Evolutionary conservation across 768 basidiomycete genomes (phyloP), one percentile per base, ranked within the genome.

Genomic region (Auriscalpium vulgare): DNA sequence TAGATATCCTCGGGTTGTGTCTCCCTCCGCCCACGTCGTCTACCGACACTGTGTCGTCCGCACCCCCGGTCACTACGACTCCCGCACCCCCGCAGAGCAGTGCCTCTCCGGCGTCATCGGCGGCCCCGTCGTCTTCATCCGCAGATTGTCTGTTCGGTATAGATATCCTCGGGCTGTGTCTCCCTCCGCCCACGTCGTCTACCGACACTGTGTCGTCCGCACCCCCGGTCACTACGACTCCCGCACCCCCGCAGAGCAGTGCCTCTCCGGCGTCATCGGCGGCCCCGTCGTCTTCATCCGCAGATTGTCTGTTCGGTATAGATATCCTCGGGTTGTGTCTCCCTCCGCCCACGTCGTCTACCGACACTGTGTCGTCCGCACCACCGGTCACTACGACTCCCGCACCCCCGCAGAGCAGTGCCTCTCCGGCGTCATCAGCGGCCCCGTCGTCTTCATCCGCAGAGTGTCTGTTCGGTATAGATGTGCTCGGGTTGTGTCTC

Each of bases 51-150:
- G 37, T 16, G 16, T 37, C 60, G 19, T 47, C 37, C 46, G 40
- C n/a, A 13, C 34, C 43, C 8, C 8, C 37, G 34, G 37, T 40
- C 35, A 19, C 48, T 19, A 19, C 54, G 2, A 19, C 56, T 10
- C 44, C 54, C 13, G 44, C 51, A 14, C 49, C 43, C 38, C 23
- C 57, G 21, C 53, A 37, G 40, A 36, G 37, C 56, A 36, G 19
- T 13, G n/a, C 23, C 45, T 54, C 60, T 17, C 51, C 52, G 50
- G 55, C 53, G 48, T 47, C 37, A 5, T 29, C 23, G 23, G 23
- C 23, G 23, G 23, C 23, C 23, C 23, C 23, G 23, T 29, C 23
- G 23, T 29, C 23, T 29, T 29, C 23, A 29, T 2, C 23, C 36
- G 51, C 57, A 43, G 48, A 50, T 47, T 43, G 40, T 43, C 40